Conservation (phyloP, 1,284 basidiomycete species). For the Rhodotorula sp. region DNA sequence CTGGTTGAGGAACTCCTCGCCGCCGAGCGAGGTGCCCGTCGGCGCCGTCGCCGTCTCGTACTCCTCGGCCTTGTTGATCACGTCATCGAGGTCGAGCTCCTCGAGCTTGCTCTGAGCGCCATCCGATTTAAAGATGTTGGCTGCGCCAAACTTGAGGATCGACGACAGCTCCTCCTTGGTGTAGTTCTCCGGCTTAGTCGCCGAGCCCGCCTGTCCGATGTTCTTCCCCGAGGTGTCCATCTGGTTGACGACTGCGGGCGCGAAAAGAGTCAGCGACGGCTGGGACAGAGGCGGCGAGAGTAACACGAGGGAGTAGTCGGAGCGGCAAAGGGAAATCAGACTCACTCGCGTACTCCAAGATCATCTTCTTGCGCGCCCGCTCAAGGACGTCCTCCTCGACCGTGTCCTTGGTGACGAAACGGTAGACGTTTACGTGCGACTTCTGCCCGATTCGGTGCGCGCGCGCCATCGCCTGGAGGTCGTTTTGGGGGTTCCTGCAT, state of each 20-base stretch:
- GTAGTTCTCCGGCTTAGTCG: conserved; percentile 80
- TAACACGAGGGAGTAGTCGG: conserved; percentile 7
- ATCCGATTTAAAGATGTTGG: conserved; percentile 96
- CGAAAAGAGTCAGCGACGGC: too few species aligned
- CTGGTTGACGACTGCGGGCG: conserved; percentile 85
- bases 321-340: conserved; percentile 42
- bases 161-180: conserved; percentile 97
- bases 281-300: too few species aligned
- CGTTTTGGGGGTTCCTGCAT: conserved; percentile 92
- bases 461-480: conserved; percentile 97
- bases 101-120: conserved; percentile 95
- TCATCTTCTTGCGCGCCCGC: conserved; percentile 99
- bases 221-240: conserved; percentile 99
- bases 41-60: conserved; percentile 77
- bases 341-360: conserved; percentile 97
- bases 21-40: conserved; percentile 84
- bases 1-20: conserved; percentile 92
- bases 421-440: conserved; percentile 96
- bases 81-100: conserved; percentile 98
- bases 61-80: conserved; percentile 93
- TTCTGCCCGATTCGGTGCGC: conserved; percentile 97
- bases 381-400: conserved; percentile 99
- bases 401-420: conserved; percentile 96
- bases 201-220: conserved; percentile 65
- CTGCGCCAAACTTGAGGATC: conserved; percentile 98